Evolutionary conservation across 352 stramenopile genomes (phyloP), one percentile per base, ranked within the genome.

Genomic region (Pythium phragmiticola): DNA sequence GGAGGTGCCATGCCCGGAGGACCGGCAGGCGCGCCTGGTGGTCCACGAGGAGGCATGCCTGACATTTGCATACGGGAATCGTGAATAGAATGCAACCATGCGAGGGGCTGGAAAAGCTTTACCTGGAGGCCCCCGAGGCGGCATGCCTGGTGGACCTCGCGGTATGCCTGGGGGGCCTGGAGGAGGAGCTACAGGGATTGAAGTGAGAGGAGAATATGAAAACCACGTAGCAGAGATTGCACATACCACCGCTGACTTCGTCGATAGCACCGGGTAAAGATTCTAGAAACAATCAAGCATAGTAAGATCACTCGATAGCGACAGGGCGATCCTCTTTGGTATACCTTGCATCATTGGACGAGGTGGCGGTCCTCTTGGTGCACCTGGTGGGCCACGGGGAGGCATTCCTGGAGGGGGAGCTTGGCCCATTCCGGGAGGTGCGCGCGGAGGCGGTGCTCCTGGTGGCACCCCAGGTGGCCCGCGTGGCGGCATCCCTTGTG

Each of bases 1-100:
- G 77, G 68, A 51, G 82, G 66, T 47, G 62, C 72, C 53, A 65
- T 67, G n/a, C 60, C 66, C 36, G 72, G 42, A 50, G 68, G 62
- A 1, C 53, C 63, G 49, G 54, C 53, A 5, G 65, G 48, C 19
- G 65, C 56, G 28, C 69, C 72, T 21, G 77, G 68, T 21, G 71
- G 66, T 9, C 71, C 68, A 48, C 78, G 69, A 30, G 69, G 72
- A 48, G 69, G 62, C 23, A 70, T 67, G 2, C 65, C 64, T 50
- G 56, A 36, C 58, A 70, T 39, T 64, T 12, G 13, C 13, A 33
- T 1, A 56, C 26, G 1, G 49, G 26, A 30, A 30, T 30, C 60
- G 54, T 11, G 63, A 59, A 49, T 26, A n/a, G 58, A 59, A 52
- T 30, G 11, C 14, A 23, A 11, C 14, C 13, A 26, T 13, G 11